These are phyloP conservation scores for Collybiopsis confluens DNA, from an alignment of 768 basidiomycete species.

Conservation along the genomic window DNA sequence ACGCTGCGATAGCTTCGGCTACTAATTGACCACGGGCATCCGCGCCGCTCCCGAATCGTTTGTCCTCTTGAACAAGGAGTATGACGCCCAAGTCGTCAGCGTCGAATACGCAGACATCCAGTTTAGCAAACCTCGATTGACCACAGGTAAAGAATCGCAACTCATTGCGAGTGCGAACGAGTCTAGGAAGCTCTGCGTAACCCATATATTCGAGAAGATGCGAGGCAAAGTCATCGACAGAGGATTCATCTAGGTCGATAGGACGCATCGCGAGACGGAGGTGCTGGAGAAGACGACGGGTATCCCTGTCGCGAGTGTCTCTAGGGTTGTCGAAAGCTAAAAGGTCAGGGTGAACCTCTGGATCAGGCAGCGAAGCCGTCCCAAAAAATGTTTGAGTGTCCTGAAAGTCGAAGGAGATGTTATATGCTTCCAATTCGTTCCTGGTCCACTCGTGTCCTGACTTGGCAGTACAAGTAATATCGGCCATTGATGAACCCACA, in stretches of 20 bases:
- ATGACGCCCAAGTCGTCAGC: slow-evolving; percentile 8
- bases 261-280: slow-evolving; percentile 20
- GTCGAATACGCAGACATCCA: slow-evolving; percentile 28
- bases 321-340: too few relatives aligned
- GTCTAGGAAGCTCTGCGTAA: slow-evolving; percentile 13
- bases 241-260: slow-evolving; percentile 20
- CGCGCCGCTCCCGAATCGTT: slow-evolving; percentile 8
- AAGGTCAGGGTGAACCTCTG: too few relatives aligned
- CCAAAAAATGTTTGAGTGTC: too few relatives aligned
- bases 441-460: too few relatives aligned
- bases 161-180: slow-evolving; percentile 19
- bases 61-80: slow-evolving; percentile 24
- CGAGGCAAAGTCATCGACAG: slow-evolving; percentile 30
- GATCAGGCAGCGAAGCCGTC: too few relatives aligned
- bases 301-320: slow-evolving; percentile 3
- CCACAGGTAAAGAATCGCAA: slow-evolving; percentile 25
- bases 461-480: too few relatives aligned
- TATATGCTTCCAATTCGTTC: too few relatives aligned
- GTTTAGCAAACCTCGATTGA: slow-evolving; percentile 16
- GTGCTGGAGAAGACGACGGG: slow-evolving; percentile 7
- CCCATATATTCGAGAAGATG: slow-evolving; percentile 21
- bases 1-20: slow-evolving; percentile 21
- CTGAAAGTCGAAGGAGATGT: too few relatives aligned
- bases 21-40: slow-evolving; percentile 17
- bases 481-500: too few relatives aligned